These are phyloP conservation scores for Sporothrix protearum DNA, from an alignment of 2,329 filamentous ascomycete genomes.

Conservation along the genomic window DNA sequence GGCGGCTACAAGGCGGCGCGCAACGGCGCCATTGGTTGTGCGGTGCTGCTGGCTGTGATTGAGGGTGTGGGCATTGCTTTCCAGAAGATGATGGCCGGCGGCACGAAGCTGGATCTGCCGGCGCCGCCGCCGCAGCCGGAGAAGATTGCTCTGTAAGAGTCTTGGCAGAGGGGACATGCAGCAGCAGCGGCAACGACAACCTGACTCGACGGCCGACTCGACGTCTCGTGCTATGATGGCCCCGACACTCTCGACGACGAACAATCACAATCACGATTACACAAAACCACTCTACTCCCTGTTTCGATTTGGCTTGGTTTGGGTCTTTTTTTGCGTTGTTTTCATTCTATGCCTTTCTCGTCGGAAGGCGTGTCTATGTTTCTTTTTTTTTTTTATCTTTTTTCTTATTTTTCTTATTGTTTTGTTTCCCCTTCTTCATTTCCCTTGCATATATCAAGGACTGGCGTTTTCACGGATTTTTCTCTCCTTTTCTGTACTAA, in stretches of 20 bases:
- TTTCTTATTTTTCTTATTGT: neutral
- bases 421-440: neutral
- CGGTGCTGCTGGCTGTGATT: slow-evolving; percentile 89
- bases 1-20: slow-evolving; percentile 88
- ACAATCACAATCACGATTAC: neutral
- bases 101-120: slow-evolving; percentile 72
- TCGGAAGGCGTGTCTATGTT: slow-evolving; percentile 5
- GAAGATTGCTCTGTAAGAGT: slow-evolving; percentile 21
- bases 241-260: neutral
- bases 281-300: slow-evolving; percentile 23
- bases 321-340: neutral
- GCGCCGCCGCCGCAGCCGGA: slow-evolving; percentile 23
- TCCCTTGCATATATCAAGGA: slow-evolving; percentile 11
- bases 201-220: no score
- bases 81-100: slow-evolving; percentile 88
- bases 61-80: slow-evolving; percentile 97
- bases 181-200: neutral
- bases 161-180: no score
- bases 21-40: slow-evolving; percentile 95
- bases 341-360: neutral
- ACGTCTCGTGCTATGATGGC: neutral
- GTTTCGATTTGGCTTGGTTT: neutral
- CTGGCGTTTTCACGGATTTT: slow-evolving; percentile 22
- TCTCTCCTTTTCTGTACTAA: neutral
- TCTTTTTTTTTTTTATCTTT: neutral